A percentile compares a stretch with the other conserved stretches of the same genome.
phyloP scores from a whole-genome alignment of 768 basidiomycete species.

The Pleurotus sapidus region DNA sequence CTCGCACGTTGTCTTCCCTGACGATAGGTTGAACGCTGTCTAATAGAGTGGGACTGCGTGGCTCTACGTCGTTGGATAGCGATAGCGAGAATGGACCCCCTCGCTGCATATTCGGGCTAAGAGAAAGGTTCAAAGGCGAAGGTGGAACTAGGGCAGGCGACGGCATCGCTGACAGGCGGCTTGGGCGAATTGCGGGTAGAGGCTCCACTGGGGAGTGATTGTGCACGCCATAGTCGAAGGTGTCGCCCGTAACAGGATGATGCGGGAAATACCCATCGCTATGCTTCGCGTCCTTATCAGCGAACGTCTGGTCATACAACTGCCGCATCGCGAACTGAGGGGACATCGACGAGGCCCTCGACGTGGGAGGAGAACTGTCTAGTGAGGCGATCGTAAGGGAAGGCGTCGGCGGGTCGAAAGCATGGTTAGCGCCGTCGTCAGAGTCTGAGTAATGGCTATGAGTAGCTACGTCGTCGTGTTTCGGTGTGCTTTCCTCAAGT shows the following conservation, averaged over 20 bases:
- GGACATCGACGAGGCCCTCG: conserved; percentile 1
- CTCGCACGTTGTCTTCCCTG: neutral
- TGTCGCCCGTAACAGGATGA: too few species aligned
- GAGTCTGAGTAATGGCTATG: neutral
- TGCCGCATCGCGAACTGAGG: neutral
- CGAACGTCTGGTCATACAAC: neutral
- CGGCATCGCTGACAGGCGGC: neutral
- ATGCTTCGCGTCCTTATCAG: neutral
- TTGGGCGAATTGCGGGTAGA: neutral
- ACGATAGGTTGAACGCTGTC: neutral
- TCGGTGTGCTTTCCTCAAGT: neutral
- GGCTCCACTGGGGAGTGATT: neutral
- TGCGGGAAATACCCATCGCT: conserved; percentile 1
- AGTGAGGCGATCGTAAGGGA: conserved; percentile 2
- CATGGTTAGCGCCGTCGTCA: neutral
- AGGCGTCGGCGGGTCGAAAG: conserved; percentile 2
- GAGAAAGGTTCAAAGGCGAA: neutral
- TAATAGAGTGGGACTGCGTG: neutral
- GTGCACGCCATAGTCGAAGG: neutral
- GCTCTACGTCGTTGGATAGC: neutral
- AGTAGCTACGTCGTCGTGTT: neutral
- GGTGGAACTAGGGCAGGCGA: neutral
- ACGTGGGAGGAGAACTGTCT: neutral
- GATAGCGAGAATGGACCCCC: neutral
- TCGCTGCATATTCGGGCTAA: neutral